A percentile compares a stretch with the other conserved stretches of the same genome.
These are phyloP conservation scores for Vickermania ingenoplastis DNA, from an alignment of 208 protist genomes.

Conservation along the genomic window DNA sequence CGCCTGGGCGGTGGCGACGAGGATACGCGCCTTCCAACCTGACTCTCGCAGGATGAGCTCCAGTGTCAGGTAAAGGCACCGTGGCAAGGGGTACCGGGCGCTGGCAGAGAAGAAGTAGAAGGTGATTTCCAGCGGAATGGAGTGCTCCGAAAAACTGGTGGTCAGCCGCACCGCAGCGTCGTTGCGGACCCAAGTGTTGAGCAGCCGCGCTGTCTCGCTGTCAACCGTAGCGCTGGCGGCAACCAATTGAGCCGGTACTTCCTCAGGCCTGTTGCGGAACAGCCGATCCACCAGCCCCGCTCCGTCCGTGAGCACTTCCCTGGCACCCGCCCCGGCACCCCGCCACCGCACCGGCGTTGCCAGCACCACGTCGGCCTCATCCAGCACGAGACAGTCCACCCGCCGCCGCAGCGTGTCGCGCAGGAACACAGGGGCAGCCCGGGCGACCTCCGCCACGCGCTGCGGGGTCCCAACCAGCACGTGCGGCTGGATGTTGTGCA, in stretches of 20 bases:
- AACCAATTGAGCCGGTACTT: conserved; percentile 82
- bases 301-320: background rate
- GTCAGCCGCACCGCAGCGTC: conserved; percentile 82
- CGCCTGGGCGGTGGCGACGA: conserved; percentile 52
- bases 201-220: conserved; percentile 64
- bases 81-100: conserved; percentile 23
- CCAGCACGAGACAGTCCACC: conserved; percentile 85
- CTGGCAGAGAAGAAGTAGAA: conserved; percentile 73
- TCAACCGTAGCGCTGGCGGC: conserved; percentile 81
- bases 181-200: conserved; percentile 85
- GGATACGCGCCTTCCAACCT: conserved; percentile 33
- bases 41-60: conserved; percentile 67
- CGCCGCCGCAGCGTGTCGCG: conserved; percentile 80
- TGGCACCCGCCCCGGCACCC: conserved; percentile 21
- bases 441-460: conserved; percentile 62
- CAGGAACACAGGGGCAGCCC: conserved; percentile 50
- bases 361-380: conserved; percentile 80
- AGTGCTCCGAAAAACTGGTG: conserved; percentile 84
- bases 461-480: conserved; percentile 82
- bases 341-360: conserved; percentile 13
- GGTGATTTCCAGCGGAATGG: conserved; percentile 58
- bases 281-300: conserved; percentile 67
- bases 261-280: conserved; percentile 55
- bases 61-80: conserved; percentile 33
- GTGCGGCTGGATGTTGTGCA: conserved; percentile 87